Conservation (phyloP, 225 moss, liverwort and hornwort genomes). For the Sphagnum tenellum region DNA sequence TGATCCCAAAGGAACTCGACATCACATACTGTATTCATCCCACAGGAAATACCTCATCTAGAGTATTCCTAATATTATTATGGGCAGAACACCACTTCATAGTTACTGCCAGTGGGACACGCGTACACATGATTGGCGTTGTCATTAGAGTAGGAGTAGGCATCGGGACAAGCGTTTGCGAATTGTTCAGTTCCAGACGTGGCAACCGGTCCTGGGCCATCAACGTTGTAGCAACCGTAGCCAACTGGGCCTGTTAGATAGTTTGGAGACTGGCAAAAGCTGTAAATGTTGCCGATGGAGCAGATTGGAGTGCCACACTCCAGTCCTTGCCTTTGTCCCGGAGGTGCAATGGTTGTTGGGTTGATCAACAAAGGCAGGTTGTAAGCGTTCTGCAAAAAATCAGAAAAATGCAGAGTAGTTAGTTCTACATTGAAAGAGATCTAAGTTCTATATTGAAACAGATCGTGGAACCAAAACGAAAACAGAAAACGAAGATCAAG, state of each 20-base stretch:
- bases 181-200: slow-evolving; percentile 27
- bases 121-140: slow-evolving; percentile 3
- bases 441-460: too few relatives aligned
- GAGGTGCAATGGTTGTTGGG: slow-evolving; percentile 11
- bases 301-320: slow-evolving; percentile 28
- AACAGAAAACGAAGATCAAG: neutral
- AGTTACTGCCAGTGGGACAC: slow-evolving; percentile 16
- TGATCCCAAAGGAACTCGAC: too few relatives aligned
- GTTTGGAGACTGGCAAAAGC: slow-evolving; percentile 18
- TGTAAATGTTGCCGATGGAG: slow-evolving; percentile 15
- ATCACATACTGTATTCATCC: too few relatives aligned
- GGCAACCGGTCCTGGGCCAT: slow-evolving; percentile 9
- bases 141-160: slow-evolving; percentile 31
- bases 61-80: neutral
- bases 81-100: slow-evolving; percentile 25
- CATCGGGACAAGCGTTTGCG: slow-evolving; percentile 11
- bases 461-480: neutral
- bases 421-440: too few relatives aligned
- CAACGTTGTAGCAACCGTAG: slow-evolving; percentile 27
- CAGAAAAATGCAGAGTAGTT: neutral
- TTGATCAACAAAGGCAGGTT: slow-evolving; percentile 20
- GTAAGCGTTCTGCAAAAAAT: slow-evolving; percentile 25
- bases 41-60: too few relatives aligned
- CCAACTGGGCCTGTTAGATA: slow-evolving; percentile 18
- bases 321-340: slow-evolving; percentile 3